Evolutionary conservation across 2,329 filamentous ascomycete genomes (phyloP).

Genomic region (Diaporthe nobilis): DNA sequence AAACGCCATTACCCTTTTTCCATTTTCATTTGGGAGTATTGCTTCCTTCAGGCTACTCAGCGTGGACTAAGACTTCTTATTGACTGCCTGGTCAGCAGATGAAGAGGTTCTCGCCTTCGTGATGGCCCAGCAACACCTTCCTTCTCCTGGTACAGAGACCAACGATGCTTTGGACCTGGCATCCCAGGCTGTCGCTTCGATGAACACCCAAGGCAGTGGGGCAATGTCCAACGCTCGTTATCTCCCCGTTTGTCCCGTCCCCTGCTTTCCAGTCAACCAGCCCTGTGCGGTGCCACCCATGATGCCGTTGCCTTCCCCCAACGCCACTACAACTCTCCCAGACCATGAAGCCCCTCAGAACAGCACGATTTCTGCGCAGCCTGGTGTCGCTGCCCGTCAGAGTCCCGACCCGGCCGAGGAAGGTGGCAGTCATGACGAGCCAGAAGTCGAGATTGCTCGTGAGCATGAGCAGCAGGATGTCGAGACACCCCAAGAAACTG

Average conservation of each 20-base stretch:
- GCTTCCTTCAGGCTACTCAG: background rate
- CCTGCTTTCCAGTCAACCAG: background rate
- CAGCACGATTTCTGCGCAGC: background rate
- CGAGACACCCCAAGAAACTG: too few species aligned
- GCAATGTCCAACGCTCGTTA: too few species aligned
- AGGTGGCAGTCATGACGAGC: background rate
- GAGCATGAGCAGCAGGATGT: background rate
- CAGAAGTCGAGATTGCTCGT: background rate
- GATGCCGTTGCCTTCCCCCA: background rate
- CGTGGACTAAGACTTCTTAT: background rate
- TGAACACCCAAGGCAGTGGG: background rate
- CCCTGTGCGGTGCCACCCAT: background rate
- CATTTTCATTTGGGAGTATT: background rate
- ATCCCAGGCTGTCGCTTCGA: background rate
- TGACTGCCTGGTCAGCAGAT: background rate
- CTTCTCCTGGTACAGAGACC: background rate
- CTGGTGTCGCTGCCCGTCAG: too few species aligned
- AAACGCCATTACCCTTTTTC: too few species aligned
- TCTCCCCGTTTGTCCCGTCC: too few species aligned
- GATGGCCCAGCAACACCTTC: background rate
- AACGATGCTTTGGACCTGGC: background rate
- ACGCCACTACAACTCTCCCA: background rate
- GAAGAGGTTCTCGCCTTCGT: background rate
- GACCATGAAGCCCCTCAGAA: background rate
- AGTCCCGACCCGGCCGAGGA: too few species aligned